A percentile compares a stretch with the other conserved stretches of the same genome.
Evolutionary conservation across 768 basidiomycete genomes (phyloP).

Genomic region (Jaapia argillacea): DNA sequence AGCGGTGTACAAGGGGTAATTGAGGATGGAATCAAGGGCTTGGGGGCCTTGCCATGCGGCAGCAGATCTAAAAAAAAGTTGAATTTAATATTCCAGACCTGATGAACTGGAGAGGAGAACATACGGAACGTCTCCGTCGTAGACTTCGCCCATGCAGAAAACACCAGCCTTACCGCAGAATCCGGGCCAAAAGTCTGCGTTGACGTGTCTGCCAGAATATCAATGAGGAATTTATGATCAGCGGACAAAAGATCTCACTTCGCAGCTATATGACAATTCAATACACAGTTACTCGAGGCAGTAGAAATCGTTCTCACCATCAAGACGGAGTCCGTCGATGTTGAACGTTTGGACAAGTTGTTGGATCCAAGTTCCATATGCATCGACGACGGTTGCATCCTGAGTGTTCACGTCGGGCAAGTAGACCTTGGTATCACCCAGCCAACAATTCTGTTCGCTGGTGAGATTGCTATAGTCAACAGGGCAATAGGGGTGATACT

Average conservation of each 20-base stretch:
- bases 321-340: slow-evolving; percentile 84
- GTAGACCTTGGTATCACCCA: slow-evolving; percentile 67
- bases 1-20: slow-evolving; percentile 62
- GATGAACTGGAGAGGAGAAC: slow-evolving; percentile 4
- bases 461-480: slow-evolving; percentile 63
- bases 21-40: slow-evolving; percentile 57
- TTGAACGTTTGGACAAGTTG: slow-evolving; percentile 57
- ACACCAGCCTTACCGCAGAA: slow-evolving; percentile 72
- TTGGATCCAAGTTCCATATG: slow-evolving; percentile 61
- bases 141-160: slow-evolving; percentile 83
- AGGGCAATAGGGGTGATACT: slow-evolving; percentile 73
- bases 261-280: slow-evolving; percentile 14
- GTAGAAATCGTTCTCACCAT: slow-evolving; percentile 46
- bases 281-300: no score
- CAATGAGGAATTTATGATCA: slow-evolving; percentile 2
- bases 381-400: slow-evolving; percentile 48
- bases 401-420: slow-evolving; percentile 75
- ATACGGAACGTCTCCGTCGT: slow-evolving; percentile 42
- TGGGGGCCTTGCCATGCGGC: slow-evolving; percentile 53
- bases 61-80: slow-evolving; percentile 30
- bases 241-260: slow-evolving; percentile 16
- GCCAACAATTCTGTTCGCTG: slow-evolving; percentile 71
- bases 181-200: slow-evolving; percentile 63
- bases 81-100: slow-evolving; percentile 10
- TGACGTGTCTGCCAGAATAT: slow-evolving; percentile 48